Evolutionary conservation across 768 basidiomycete genomes (phyloP).

Genomic region (Tremella fuciformis): DNA sequence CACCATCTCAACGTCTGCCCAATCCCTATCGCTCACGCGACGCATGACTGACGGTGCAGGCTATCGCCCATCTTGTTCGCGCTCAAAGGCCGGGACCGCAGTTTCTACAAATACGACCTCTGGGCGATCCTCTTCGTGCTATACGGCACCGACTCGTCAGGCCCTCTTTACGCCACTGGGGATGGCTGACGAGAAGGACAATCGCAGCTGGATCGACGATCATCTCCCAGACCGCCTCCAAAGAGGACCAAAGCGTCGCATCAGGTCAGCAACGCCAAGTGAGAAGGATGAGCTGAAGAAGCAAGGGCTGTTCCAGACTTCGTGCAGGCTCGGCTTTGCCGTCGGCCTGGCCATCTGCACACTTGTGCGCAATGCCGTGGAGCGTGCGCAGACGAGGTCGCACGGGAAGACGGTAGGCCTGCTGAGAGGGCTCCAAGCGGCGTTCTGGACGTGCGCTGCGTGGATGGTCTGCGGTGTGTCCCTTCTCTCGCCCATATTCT

Average conservation of each 20-base stretch:
- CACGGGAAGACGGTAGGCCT: background rate
- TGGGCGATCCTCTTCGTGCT: constrained; percentile 8
- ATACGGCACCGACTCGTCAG: constrained; percentile 10
- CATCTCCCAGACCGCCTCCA: constrained; percentile 10
- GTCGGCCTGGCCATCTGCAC: constrained; percentile 12
- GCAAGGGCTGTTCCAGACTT: constrained; percentile 9
- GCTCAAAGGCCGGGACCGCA: background rate
- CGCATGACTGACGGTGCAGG: background rate
- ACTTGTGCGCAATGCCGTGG: background rate
- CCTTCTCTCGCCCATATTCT: background rate
- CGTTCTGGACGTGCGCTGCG: constrained; percentile 6
- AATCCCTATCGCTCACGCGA: too few species aligned
- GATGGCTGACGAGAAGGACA: background rate
- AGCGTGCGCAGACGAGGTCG: background rate
- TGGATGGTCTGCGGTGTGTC: background rate
- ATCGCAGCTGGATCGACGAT: constrained; percentile 11
- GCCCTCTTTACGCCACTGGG: background rate
- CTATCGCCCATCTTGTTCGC: constrained; percentile 4
- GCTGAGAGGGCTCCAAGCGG: constrained; percentile 6
- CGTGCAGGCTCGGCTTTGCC: constrained; percentile 8
- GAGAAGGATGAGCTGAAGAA: too few species aligned
- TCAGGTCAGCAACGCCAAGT: too few species aligned
- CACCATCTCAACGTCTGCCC: too few species aligned
- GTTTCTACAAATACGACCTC: constrained; percentile 3
- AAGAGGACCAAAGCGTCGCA: constrained; percentile 11